These are phyloP conservation scores for Chlorophyllum brunneum DNA, from an alignment of 768 basidiomycete species.

Conservation along the genomic window DNA sequence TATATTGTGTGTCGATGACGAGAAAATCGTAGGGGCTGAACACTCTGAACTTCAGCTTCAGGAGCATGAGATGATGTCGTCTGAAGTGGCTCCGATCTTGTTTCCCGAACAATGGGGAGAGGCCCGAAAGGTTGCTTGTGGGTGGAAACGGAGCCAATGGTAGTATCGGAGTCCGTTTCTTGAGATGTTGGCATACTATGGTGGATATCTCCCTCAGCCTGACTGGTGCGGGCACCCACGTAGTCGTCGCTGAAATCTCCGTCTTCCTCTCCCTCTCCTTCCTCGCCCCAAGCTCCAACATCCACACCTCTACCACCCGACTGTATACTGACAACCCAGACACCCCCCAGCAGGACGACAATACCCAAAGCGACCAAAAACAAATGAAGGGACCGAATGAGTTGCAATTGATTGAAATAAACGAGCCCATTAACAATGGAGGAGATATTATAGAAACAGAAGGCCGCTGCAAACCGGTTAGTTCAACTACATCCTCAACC, in stretches of 20 bases:
- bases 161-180: background rate
- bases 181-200: background rate
- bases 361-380: constrained; percentile 75
- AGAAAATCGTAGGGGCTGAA: background rate
- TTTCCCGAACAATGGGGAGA: constrained; percentile 28
- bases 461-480: constrained; percentile 57
- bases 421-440: constrained; percentile 88
- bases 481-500: constrained; percentile 13
- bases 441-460: constrained; percentile 93
- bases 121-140: constrained; percentile 16
- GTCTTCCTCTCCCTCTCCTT: no score
- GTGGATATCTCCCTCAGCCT: constrained; percentile 17
- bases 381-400: constrained; percentile 68
- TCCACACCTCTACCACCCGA: constrained; percentile 52
- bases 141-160: background rate
- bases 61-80: background rate
- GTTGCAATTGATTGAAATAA: constrained; percentile 82
- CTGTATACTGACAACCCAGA: constrained; percentile 85
- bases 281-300: constrained; percentile 45
- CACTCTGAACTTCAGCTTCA: background rate
- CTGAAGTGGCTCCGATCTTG: constrained; percentile 14
- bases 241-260: constrained; percentile 29
- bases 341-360: constrained; percentile 73
- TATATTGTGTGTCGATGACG: constrained; percentile 2
- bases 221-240: constrained; percentile 11